Evolutionary conservation across 148 eudicot species (phyloP), one percentile per base, ranked within the genome.

Genomic region (Rhododendron griersonianum): DNA sequence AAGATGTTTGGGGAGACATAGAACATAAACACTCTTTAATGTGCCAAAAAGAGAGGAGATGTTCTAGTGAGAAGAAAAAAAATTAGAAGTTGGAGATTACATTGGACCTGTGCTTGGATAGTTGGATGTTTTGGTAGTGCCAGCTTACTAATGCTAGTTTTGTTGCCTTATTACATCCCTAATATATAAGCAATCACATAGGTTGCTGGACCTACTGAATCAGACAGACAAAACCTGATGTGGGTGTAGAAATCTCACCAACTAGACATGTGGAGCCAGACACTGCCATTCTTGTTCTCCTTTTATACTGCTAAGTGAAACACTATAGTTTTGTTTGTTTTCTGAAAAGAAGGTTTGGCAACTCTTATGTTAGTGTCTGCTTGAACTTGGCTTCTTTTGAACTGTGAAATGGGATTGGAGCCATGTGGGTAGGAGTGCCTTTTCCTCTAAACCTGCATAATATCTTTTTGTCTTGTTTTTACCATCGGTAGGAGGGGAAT

Each of bases 161-260:
- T 47, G 63, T 47, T 39, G 39, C 13, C 45, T 67, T 39, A 47
- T 1, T 41, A 45, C 41, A 83, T 8, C 85, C 61, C 41, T 53
- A 50, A n/a, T 45, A 35, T 57, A 35, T 74, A 44, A 51, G 50
- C 81, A 86, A 81, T 48, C 85, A 86, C 23, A 51, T 55, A 5
- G 2, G 47, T 78, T 55, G 57, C 23, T 18, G 48, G 23, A 45
- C 37, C 78, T 65, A 15, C 48, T 80, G 57, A 76, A 59, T 28
- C 44, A 83, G 48, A 10, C 39, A 8, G 39, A 44, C 53, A 28
- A 84, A 30, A 23, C 33, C 41, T 55, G 85, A 69, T 35, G 16
- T 51, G 81, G 81, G 81, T 59, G 53, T 88, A 45, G 86, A 86
- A 85, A 48, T 55, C 55, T 78, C 84, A 83, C 87, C 86, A 53